These are phyloP conservation scores for Omphalotus guepiniiformis DNA, from an alignment of 768 basidiomycete species.

Conservation along the genomic window DNA sequence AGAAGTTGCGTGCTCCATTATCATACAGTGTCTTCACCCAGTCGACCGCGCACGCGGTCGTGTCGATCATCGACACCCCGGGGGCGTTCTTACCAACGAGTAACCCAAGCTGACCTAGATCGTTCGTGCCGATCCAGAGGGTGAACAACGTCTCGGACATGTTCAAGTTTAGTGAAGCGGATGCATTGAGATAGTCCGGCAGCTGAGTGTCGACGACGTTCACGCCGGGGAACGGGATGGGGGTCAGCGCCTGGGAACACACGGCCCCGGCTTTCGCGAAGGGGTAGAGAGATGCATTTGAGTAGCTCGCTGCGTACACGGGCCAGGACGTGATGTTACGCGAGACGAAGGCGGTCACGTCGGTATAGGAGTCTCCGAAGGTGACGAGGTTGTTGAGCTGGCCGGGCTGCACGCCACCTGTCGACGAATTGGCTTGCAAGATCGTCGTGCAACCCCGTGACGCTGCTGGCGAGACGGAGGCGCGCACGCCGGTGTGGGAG, in stretches of 20 bases:
- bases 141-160: slow-evolving; percentile 31
- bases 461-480: too few species aligned
- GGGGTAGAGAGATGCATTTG: slow-evolving; percentile 25
- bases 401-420: slow-evolving; percentile 7
- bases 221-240: slow-evolving; percentile 19
- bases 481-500: too few species aligned
- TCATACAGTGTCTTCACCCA: slow-evolving; percentile 30
- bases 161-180: slow-evolving; percentile 17
- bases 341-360: slow-evolving; percentile 13
- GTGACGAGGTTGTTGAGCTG: slow-evolving; percentile 31
- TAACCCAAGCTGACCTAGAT: slow-evolving; percentile 27
- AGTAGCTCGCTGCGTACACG: slow-evolving; percentile 27
- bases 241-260: slow-evolving; percentile 28
- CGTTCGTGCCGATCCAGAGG: slow-evolving; percentile 32
- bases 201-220: slow-evolving; percentile 29
- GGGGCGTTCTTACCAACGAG: slow-evolving; percentile 22
- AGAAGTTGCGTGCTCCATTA: slow-evolving; percentile 31
- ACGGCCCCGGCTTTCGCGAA: slow-evolving; percentile 32
- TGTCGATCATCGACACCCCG: slow-evolving; percentile 30
- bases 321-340: slow-evolving; percentile 28
- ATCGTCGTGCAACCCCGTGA: neutral
- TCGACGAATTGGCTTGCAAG: neutral
- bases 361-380: slow-evolving; percentile 34
- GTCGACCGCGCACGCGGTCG: slow-evolving; percentile 27
- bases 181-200: slow-evolving; percentile 25